Conservation (phyloP, 352 stramenopile species). For the Globisporangium spinosum region DNA sequence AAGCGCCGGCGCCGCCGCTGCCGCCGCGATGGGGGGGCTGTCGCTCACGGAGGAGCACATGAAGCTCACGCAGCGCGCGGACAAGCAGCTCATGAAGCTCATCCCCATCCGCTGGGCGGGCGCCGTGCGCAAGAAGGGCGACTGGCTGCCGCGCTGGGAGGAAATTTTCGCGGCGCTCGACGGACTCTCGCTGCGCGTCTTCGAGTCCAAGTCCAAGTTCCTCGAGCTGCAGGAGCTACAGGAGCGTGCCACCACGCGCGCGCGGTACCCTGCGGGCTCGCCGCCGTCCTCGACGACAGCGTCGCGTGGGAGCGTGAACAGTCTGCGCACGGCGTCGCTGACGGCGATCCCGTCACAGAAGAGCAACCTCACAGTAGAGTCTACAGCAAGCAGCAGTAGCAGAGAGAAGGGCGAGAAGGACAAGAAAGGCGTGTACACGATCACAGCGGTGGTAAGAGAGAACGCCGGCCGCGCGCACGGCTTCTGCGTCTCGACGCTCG, state of each 20-base stretch:
- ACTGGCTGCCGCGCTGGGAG: slow-evolving; percentile 81
- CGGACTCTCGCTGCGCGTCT: slow-evolving; percentile 52
- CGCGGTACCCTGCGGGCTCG: slow-evolving; percentile 8
- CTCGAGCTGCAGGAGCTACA: slow-evolving; percentile 37
- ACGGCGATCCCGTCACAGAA: neutral
- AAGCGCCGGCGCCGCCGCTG: neutral
- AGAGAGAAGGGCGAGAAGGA: slow-evolving; percentile 34
- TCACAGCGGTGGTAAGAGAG: slow-evolving; percentile 59
- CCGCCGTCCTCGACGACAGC: neutral
- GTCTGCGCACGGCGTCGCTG: slow-evolving; percentile 9
- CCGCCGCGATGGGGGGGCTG: neutral
- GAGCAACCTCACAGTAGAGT: neutral
- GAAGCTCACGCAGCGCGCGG: slow-evolving; percentile 24
- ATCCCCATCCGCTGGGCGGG: slow-evolving; percentile 72
- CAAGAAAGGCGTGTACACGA: slow-evolving; percentile 39
- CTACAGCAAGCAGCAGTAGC: neutral
- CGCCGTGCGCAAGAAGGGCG: slow-evolving; percentile 58
- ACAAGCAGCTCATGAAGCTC: slow-evolving; percentile 47
- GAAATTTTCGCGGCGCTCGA: slow-evolving; percentile 66
- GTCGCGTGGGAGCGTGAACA: slow-evolving; percentile 1
- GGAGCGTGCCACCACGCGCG: slow-evolving; percentile 28
- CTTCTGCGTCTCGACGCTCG: slow-evolving; percentile 46
- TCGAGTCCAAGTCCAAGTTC: slow-evolving; percentile 63
- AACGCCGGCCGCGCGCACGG: slow-evolving; percentile 51
- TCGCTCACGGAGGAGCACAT: slow-evolving; percentile 34